Evolutionary conservation across 352 stramenopile genomes (phyloP), one percentile per base, ranked within the genome.

Genomic region (Globisporangium cystogenes): DNA sequence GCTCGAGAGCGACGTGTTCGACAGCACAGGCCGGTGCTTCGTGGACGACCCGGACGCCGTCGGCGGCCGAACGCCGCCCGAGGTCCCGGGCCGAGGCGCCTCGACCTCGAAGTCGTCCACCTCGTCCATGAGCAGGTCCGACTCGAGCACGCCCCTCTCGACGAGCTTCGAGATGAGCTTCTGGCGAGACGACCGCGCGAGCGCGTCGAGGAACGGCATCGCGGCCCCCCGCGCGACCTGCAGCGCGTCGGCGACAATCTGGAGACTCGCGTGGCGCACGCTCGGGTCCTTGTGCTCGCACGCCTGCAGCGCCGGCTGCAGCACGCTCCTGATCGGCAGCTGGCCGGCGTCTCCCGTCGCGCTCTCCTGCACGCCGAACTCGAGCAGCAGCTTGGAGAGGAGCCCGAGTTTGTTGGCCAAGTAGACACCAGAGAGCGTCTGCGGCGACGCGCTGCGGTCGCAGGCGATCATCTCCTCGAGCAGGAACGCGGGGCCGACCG

Each of bases 141-240:
- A 62, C 39, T 91, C 83, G 20, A 92, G 54, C 0, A 90, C 78
- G 1, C 81, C 79, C 41, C 74, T 63, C 16, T 90, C 82, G 1
- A 91, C 80, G 4, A 93, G 59, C 35, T 90, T 90, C 0, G 72
- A 75, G n/a, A 91, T 90, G 20, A 93, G 65, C 61, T 91, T 93
- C 49, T 93, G 82, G 29, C 78, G 67, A 21, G 72, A 74, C 14
- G 73, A 70, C 0, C 82, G 70, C 5, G 80, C 80, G 0, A 93
- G 42, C 1, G 70, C 74, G 48, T 91, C 76, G 14, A 93, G 26
- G 43, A 86, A 90, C 2, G 82, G 80, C 74, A 86, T 93, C 0
- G 73, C 64, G 15, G 80, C 72, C 16, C 47, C 65, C 10, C 80
- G 72, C 47, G 78, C 78, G 2, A 76, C 62, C 42, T 89, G 73